Percentiles rank a stretch among this genome's conserved stretches.
These are phyloP conservation scores for Malus sieversii DNA, from an alignment of 306 rosid species.

Conservation along the genomic window DNA sequence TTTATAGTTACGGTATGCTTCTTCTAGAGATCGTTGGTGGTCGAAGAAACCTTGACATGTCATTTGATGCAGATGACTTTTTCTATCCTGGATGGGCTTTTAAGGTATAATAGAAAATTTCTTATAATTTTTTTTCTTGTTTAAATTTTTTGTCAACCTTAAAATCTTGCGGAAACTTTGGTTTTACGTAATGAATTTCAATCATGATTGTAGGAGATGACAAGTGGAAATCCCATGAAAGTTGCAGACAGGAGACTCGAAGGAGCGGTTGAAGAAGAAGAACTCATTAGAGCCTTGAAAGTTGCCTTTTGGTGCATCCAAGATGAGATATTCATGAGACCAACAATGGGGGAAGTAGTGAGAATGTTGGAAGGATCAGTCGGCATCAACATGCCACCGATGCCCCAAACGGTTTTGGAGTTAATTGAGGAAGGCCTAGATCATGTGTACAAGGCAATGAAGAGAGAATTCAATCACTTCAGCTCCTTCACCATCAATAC, in stretches of 20 bases:
- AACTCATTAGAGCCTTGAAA: conserved; percentile 56
- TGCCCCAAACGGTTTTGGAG: conserved; percentile 88
- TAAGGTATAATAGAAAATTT: conserved; percentile 37
- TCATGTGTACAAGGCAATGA: conserved; percentile 76
- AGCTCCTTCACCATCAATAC: conserved; percentile 75
- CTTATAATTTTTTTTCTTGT: neutral
- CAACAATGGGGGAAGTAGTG: conserved; percentile 92
- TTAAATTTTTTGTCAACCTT: neutral
- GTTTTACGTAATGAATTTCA: neutral
- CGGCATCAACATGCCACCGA: conserved; percentile 64
- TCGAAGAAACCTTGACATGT: conserved; percentile 85
- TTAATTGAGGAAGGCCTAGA: conserved; percentile 80
- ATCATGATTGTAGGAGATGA: conserved; percentile 47
- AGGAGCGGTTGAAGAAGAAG: conserved; percentile 76
- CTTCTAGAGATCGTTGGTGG: conserved; percentile 93
- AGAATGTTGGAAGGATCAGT: conserved; percentile 73
- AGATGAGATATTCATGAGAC: conserved; percentile 74
- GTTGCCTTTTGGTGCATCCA: conserved; percentile 94
- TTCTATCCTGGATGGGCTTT: conserved; percentile 97
- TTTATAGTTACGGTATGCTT: conserved; percentile 92
- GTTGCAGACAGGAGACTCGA: conserved; percentile 69
- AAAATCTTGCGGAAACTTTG: neutral
- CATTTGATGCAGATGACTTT: conserved; percentile 74
- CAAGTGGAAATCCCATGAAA: conserved; percentile 47
- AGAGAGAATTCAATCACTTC: conserved; percentile 60